Conservation (phyloP, 2,329 filamentous ascomycete genomes). For the Coniochaeta hoffmannii region DNA sequence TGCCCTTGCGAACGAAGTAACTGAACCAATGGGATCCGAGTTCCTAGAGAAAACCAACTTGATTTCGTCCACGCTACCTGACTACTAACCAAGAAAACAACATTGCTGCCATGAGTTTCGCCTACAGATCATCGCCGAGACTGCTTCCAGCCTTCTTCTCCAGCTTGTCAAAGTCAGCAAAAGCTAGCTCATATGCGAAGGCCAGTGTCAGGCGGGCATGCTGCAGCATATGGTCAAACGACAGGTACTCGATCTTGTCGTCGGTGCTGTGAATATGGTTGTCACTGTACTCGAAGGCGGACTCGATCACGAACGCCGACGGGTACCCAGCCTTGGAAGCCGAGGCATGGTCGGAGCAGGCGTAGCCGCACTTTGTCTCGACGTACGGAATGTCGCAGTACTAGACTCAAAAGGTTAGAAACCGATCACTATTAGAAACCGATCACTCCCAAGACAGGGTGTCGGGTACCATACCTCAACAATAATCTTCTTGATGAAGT, state of each 20-base stretch:
- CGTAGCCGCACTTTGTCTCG: constrained; percentile 45
- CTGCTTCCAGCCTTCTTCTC: constrained; percentile 11
- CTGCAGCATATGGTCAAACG: constrained; percentile 59
- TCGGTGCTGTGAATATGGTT: constrained; percentile 67
- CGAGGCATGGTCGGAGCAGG: constrained; percentile 62
- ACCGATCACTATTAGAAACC: too few relatives aligned
- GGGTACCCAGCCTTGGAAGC: constrained; percentile 60
- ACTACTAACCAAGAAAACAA: not conserved
- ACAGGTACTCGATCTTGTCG: constrained; percentile 63
- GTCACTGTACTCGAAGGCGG: constrained; percentile 51
- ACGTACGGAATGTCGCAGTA: constrained; percentile 71
- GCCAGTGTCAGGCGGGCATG: constrained; percentile 46
- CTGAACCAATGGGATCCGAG: too few relatives aligned
- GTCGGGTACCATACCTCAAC: constrained; percentile 44
- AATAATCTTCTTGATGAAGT: constrained; percentile 86
- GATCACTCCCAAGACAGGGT: too few relatives aligned
- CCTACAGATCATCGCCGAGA: not conserved
- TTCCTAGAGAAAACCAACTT: not conserved
- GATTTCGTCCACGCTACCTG: not conserved
- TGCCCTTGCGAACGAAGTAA: too few relatives aligned
- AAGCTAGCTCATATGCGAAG: constrained; percentile 38
- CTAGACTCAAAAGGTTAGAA: constrained; percentile 24
- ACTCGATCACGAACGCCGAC: constrained; percentile 57
- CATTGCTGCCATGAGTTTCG: not conserved
- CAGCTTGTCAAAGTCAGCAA: constrained; percentile 25